Evolutionary conservation across 768 basidiomycete species (phyloP).

Genomic region (Inosperma sp.): DNA sequence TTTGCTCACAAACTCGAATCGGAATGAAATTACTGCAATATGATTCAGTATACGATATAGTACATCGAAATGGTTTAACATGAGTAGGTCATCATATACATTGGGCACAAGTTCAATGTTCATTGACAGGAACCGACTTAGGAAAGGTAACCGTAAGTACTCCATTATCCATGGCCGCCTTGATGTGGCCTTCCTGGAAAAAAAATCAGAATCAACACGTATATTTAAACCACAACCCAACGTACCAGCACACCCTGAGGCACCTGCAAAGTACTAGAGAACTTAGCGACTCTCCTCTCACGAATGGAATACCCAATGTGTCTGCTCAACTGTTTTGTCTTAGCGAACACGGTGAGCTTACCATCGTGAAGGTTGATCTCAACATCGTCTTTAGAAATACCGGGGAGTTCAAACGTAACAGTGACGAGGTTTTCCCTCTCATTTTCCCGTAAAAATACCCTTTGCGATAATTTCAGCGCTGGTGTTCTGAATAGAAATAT

Average conservation of each 20-base stretch:
- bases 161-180: conserved; percentile 46
- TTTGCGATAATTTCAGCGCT: conserved; percentile 20
- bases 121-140: conserved; percentile 37
- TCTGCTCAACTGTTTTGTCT: conserved; percentile 31
- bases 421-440: conserved; percentile 42
- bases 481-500: background rate
- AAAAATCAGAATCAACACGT: background rate
- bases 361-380: conserved; percentile 46
- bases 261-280: conserved; percentile 44
- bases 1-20: too few relatives aligned
- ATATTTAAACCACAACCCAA: background rate
- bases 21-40: too few relatives aligned
- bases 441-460: conserved; percentile 54
- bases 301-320: conserved; percentile 38
- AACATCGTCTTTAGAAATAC: conserved; percentile 46
- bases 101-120: conserved; percentile 29
- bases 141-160: conserved; percentile 52
- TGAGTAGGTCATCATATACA: too few relatives aligned
- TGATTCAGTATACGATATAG: too few relatives aligned
- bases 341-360: conserved; percentile 47
- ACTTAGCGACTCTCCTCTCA: conserved; percentile 44
- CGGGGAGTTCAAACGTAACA: conserved; percentile 55
- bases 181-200: conserved; percentile 31
- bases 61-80: too few relatives aligned
- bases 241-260: conserved; percentile 48